Conservation (phyloP, 805 yeast genomes). For the Ogataea paradorogensis region DNA sequence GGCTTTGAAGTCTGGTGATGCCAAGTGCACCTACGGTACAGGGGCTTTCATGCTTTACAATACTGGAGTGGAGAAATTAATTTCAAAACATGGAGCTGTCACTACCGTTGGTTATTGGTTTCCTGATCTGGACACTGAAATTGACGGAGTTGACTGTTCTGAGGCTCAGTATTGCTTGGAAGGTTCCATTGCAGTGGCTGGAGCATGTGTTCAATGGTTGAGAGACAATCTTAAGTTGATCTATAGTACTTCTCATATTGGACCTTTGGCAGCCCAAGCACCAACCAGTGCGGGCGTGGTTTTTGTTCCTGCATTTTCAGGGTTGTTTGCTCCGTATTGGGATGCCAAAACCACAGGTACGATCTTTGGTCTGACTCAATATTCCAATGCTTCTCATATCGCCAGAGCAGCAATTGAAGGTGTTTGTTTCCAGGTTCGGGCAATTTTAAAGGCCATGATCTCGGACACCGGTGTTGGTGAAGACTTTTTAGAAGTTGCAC, state of each 20-base stretch:
- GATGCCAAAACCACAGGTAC: conserved; percentile 89
- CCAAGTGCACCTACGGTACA: conserved; percentile 95
- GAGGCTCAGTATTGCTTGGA: conserved; percentile 86
- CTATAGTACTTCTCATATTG: conserved; percentile 79
- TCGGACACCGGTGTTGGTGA: conserved; percentile 61
- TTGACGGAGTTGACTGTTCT: conserved; percentile 35
- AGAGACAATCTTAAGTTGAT: conserved; percentile 85
- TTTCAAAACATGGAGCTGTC: conserved; percentile 75
- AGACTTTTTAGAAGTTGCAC: conserved; percentile 54
- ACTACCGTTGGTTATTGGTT: conserved; percentile 93
- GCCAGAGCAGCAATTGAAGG: conserved; percentile 96
- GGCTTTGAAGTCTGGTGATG: conserved; percentile 79
- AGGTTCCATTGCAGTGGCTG: conserved; percentile 96
- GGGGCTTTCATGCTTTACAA: conserved; percentile 90
- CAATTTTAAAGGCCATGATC: conserved; percentile 86
- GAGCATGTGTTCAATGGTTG: conserved; percentile 91
- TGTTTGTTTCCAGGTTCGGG: conserved; percentile 89
- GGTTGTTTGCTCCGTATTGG: conserved; percentile 96
- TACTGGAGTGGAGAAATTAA: conserved; percentile 71
- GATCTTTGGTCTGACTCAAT: conserved; percentile 88
- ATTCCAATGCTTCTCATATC: conserved; percentile 86
- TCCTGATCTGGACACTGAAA: conserved; percentile 53
- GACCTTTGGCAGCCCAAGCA: conserved; percentile 83
- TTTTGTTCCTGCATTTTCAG: conserved; percentile 92
- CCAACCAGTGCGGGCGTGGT: conserved; percentile 85